Evolutionary conservation across 371 early-diverging fungal genomes (phyloP).

Genomic region (Funneliformis caledonium): DNA sequence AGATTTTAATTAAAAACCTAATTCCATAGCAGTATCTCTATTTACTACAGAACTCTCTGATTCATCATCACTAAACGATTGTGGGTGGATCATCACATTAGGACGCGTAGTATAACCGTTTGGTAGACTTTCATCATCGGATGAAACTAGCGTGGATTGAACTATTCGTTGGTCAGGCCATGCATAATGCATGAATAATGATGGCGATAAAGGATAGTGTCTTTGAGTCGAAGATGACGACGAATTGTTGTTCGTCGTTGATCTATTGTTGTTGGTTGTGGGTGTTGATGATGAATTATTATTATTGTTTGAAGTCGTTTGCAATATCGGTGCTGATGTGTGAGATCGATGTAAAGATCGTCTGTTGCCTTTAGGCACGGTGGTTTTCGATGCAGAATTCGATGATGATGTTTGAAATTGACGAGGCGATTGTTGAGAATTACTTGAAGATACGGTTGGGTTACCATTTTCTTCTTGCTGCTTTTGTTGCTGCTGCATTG

Average conservation of each 20-base stretch:
- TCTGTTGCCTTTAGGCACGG: neutral
- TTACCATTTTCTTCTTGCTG: neutral
- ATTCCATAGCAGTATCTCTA: neutral
- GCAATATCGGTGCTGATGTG: neutral
- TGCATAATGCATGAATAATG: neutral
- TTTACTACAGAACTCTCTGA: neutral
- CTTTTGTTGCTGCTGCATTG: neutral
- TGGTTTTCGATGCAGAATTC: neutral
- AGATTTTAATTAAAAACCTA: neutral
- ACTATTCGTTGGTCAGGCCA: neutral
- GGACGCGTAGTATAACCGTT: neutral
- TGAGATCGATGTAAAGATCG: neutral
- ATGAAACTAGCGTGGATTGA: neutral
- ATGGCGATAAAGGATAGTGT: neutral
- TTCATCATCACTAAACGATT: constrained; percentile 1
- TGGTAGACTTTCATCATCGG: neutral
- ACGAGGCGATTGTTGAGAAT: neutral
- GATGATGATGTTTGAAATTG: constrained; percentile 8
- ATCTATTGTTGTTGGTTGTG: neutral
- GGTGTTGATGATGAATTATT: neutral
- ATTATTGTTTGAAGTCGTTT: neutral
- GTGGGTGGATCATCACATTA: neutral
- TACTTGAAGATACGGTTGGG: neutral
- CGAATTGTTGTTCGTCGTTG: neutral
- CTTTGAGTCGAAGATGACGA: neutral